A percentile compares a stretch with the other conserved stretches of the same genome.
These are phyloP conservation scores for Theobroma cacao DNA, from an alignment of 345 rosid genomes.

Conservation along the genomic window DNA sequence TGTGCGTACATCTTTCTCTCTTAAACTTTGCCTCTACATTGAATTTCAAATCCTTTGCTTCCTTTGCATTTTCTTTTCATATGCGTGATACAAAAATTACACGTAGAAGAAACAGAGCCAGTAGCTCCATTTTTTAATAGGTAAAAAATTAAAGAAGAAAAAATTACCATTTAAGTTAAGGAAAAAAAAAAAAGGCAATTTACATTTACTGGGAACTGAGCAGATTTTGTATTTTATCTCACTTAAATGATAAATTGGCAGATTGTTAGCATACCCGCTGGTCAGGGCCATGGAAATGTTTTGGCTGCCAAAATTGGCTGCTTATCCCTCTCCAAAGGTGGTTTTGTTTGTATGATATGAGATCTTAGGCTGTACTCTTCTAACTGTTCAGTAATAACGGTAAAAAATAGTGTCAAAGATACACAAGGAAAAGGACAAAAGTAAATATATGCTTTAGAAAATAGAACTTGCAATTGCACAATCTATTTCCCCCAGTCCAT, in stretches of 20 bases:
- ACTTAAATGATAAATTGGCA: conserved; percentile 15
- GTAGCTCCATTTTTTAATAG: conserved; percentile 5
- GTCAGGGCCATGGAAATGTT: conserved; percentile 33
- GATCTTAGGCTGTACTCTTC: conserved; percentile 56
- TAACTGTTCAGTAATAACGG: conserved; percentile 31
- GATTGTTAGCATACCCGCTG: conserved; percentile 27
- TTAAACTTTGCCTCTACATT: conserved; percentile 12
- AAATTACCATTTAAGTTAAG: conserved; percentile 19
- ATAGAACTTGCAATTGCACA: neutral
- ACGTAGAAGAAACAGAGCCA: conserved; percentile 15
- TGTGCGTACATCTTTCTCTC: neutral
- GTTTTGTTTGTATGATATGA: conserved; percentile 63
- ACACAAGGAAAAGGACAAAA: neutral
- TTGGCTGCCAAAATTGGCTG: conserved; percentile 25
- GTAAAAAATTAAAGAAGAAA: conserved; percentile 5
- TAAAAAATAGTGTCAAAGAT: conserved; percentile 5
- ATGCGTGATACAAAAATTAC: conserved; percentile 22
- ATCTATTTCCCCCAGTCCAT: neutral
- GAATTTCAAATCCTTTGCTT: conserved; percentile 23
- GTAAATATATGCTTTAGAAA: neutral
- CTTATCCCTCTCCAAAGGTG: conserved; percentile 36
- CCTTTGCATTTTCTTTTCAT: conserved; percentile 25
- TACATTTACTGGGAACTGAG: conserved; percentile 35
- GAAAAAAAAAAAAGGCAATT: conserved; percentile 19
- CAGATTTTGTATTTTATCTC: conserved; percentile 13